Conservation (phyloP, 768 basidiomycete genomes). For the Tulasnella sp. region DNA sequence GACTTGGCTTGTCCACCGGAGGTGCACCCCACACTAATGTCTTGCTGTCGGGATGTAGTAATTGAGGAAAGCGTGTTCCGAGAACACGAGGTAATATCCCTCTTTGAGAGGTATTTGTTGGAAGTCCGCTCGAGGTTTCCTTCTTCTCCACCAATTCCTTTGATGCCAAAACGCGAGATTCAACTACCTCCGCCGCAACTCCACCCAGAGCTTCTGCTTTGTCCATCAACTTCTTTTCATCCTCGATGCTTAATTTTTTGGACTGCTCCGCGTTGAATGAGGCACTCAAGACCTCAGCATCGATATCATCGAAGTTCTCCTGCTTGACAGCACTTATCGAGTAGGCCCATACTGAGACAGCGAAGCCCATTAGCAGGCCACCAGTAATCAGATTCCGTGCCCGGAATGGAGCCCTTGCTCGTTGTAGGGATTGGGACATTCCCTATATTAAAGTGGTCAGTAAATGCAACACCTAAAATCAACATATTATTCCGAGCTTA, state of each 20-base stretch:
- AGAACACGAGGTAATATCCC: conserved; percentile 31
- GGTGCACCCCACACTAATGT: conserved; percentile 62
- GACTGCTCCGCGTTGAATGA: conserved; percentile 28
- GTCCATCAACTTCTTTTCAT: conserved; percentile 20
- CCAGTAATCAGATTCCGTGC: conserved; percentile 72
- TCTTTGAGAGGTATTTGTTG: conserved; percentile 31
- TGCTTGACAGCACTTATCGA: conserved; percentile 91
- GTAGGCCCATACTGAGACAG: conserved; percentile 75
- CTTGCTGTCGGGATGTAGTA: conserved; percentile 44
- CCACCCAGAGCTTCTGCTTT: not conserved
- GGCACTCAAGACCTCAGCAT: conserved; percentile 57
- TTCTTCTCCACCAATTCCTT: conserved; percentile 1
- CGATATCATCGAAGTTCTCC: conserved; percentile 79
- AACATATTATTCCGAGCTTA: conserved; percentile 22
- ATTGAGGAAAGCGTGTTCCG: conserved; percentile 34
- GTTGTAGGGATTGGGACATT: conserved; percentile 77
- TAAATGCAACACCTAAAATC: conserved; percentile 1
- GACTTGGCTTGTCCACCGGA: conserved; percentile 47
- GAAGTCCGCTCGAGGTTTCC: not conserved
- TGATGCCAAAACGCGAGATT: not conserved
- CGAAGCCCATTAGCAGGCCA: conserved; percentile 53
- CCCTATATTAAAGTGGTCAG: conserved; percentile 33
- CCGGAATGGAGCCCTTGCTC: conserved; percentile 77
- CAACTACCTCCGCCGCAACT: not conserved
- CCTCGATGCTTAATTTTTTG: conserved; percentile 26